Percentiles rank a stretch among this genome's conserved stretches.
Conservation (phyloP, 441 rosid genomes). For the Cnidoscolus chayamansa region DNA sequence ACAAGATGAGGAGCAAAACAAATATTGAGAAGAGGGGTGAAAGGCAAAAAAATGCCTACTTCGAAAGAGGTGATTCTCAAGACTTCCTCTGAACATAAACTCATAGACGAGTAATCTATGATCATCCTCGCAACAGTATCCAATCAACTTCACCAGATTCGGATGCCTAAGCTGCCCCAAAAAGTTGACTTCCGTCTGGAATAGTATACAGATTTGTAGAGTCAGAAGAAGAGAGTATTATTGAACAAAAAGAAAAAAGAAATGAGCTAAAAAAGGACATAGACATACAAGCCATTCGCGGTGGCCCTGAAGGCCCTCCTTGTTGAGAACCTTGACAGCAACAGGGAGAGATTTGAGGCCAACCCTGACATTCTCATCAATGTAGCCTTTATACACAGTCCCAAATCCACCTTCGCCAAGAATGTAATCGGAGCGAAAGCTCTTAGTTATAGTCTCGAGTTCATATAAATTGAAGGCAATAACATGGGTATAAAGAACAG, state of each 20-base stretch:
- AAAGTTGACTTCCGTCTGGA: slow-evolving; percentile 75
- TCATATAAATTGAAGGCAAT: slow-evolving; percentile 84
- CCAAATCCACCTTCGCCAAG: slow-evolving; percentile 92
- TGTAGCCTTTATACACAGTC: slow-evolving; percentile 77
- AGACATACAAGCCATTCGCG: slow-evolving; percentile 77
- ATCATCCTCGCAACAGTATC: slow-evolving; percentile 81
- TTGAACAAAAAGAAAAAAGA: not conserved
- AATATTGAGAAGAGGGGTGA: slow-evolving; percentile 4
- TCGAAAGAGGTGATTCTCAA: slow-evolving; percentile 78
- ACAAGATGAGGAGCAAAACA: not conserved
- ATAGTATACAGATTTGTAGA: not conserved
- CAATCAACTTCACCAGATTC: slow-evolving; percentile 76
- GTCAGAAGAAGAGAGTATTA: not conserved
- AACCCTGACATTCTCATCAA: slow-evolving; percentile 62
- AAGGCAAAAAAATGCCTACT: slow-evolving; percentile 37
- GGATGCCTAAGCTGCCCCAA: slow-evolving; percentile 76
- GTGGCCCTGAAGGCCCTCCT: slow-evolving; percentile 83
- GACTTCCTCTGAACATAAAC: slow-evolving; percentile 80
- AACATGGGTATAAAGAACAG: slow-evolving; percentile 68
- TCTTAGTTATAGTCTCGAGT: slow-evolving; percentile 96
- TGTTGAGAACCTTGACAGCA: slow-evolving; percentile 77
- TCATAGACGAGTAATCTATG: slow-evolving; percentile 76
- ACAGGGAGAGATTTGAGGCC: slow-evolving; percentile 73
- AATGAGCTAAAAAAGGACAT: not conserved
- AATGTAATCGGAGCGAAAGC: slow-evolving; percentile 94